Conservation (phyloP, 2,329 filamentous ascomycete species). For the Talaromyces sp. region DNA sequence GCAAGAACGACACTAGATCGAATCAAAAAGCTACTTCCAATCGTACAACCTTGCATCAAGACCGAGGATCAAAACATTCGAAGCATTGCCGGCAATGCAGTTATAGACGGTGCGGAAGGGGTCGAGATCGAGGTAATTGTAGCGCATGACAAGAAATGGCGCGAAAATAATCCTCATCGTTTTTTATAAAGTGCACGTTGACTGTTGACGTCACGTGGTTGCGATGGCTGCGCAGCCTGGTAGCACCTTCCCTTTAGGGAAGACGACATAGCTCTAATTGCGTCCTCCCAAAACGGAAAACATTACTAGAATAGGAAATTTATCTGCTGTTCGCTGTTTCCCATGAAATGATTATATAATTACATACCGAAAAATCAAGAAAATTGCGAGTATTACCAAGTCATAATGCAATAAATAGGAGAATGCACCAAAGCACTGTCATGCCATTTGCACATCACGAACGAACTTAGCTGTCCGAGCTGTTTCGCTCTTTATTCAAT, state of each 20-base stretch:
- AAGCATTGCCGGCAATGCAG: neutral
- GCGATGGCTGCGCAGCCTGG: neutral
- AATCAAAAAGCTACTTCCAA: slow-evolving; percentile 19
- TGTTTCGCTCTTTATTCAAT: neutral
- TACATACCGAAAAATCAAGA: too few relatives aligned
- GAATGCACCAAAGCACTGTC: neutral
- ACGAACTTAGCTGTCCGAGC: neutral
- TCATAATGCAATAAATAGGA: too few relatives aligned
- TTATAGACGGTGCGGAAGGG: neutral
- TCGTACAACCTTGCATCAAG: neutral
- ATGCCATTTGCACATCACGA: neutral
- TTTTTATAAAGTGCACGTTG: slow-evolving; percentile 12
- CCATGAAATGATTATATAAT: too few relatives aligned
- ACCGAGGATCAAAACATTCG: neutral
- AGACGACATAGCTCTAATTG: neutral
- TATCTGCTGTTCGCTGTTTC: neutral
- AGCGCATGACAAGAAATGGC: slow-evolving; percentile 16
- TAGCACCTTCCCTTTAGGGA: neutral
- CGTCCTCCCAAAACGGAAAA: neutral
- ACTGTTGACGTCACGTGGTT: neutral
- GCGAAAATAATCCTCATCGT: slow-evolving; percentile 14
- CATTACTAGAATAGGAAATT: neutral
- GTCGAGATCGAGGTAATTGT: slow-evolving; percentile 17
- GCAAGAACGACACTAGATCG: slow-evolving; percentile 39
- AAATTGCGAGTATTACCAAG: too few relatives aligned